Percentiles rank a stretch among this genome's conserved stretches.
Evolutionary conservation across 1,139 yeast genomes (phyloP).

Genomic region (Suhomyces maxii): DNA sequence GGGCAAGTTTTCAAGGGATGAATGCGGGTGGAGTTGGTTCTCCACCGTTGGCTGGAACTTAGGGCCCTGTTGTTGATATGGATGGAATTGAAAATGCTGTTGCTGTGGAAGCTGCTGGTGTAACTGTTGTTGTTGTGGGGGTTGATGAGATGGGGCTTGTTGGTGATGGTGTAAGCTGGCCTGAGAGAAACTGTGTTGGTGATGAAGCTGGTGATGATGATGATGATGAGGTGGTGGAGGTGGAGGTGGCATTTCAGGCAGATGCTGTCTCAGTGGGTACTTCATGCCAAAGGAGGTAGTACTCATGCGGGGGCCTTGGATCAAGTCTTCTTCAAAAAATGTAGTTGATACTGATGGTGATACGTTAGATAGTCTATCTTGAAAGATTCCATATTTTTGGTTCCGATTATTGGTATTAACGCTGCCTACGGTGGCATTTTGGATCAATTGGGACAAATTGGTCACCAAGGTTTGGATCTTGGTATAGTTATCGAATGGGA

Average conservation of each 20-base stretch:
- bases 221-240: not conserved
- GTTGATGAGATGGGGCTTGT: not conserved
- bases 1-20: slow-evolving; percentile 1
- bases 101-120: not conserved
- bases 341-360: slow-evolving; percentile 18
- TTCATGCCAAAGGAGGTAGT: not conserved
- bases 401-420: not conserved
- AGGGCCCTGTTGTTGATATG: not conserved
- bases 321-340: slow-evolving; percentile 8
- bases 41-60: not conserved
- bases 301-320: slow-evolving; percentile 3
- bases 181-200: not conserved
- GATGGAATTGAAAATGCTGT: not conserved
- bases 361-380: slow-evolving; percentile 15
- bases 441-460: slow-evolving; percentile 4
- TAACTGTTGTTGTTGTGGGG: not conserved
- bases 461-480: slow-evolving; percentile 8
- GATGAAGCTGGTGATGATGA: slow-evolving; percentile 1
- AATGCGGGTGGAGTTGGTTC: slow-evolving; percentile 1
- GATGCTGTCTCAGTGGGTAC: not conserved
- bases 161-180: not conserved
- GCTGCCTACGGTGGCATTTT: slow-evolving; percentile 5
- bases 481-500: slow-evolving; percentile 7
- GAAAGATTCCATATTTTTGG: slow-evolving; percentile 15
- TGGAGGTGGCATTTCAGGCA: not conserved